Base-by-base conservation (phyloP, 177 flowering plant genomes). In the Telopea speciosissima region DNA sequence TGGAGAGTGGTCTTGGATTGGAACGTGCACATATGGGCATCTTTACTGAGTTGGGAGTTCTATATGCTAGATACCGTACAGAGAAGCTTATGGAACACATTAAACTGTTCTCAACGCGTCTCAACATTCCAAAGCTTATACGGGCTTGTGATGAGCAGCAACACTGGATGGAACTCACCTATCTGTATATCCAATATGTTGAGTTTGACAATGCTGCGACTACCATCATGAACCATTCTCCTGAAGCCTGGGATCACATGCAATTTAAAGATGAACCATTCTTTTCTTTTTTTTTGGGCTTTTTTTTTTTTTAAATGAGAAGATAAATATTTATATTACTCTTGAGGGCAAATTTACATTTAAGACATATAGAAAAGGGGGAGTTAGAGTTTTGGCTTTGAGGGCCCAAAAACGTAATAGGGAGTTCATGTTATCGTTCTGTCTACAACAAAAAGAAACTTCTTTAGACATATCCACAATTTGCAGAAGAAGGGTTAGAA, bases 11-110 rank as follows among this genome's bases (percentile, higher is more conserved):
- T 70, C 76, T 95, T 69, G 99, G 99, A 8, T 82, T 95, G 81
- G 97, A 95, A 80, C 97, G 99, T 66, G 99, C 99, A 64, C 99
- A 95, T 74, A 95, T 95, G 99, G 99, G 99, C 60, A 95, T 95
- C 76, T 95, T 95, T 73, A 95, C 99, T 1, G 97, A 92, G 79
- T 81, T 95, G 82, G 97, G 99, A 44, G 93, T 95, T 71, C 83
- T 95, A 62, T 95, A 95, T 84, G 99, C 99, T 64, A 89, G 99
- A 85, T 95, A 95, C 63, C 96, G 99, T 69, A 78, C 82, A 44
- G 99, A 95, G 83, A 95, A 95, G 86, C 93, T 95, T 68, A 95
- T 95, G 99, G 99, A 95, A 75, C 99, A 95, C 79, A 91, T 95
- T 60, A 95, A 95, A 74, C 80, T 95, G 66, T 95, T 95, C 71